phyloP scores from a whole-genome alignment of 192 early-diverging fungal species.

The Coemansia sp. region DNA sequence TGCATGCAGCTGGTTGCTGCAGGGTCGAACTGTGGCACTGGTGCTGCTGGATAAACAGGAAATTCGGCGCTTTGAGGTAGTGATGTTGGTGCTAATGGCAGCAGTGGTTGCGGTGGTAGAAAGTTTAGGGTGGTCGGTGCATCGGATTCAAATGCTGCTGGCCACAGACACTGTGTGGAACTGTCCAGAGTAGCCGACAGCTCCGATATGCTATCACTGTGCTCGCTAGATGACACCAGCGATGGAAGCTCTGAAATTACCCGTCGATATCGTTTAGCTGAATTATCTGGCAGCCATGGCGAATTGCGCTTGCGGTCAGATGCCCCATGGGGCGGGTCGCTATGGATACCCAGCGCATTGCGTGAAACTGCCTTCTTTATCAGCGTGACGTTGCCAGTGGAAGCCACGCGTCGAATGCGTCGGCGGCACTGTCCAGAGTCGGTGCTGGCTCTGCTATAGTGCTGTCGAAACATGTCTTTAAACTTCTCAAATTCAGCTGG shows the following conservation, averaged over 20 bases:
- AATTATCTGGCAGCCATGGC: background rate
- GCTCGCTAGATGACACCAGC: constrained; percentile 8
- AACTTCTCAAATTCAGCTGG: constrained; percentile 34
- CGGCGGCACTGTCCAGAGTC: constrained; percentile 27
- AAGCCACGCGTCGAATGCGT: constrained; percentile 36
- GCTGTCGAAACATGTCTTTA: constrained; percentile 29
- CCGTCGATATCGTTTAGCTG: constrained; percentile 31
- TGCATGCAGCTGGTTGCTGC: background rate
- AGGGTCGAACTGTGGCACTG: constrained; percentile 4
- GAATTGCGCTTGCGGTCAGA: constrained; percentile 28
- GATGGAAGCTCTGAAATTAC: constrained; percentile 45
- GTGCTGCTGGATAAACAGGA: background rate
- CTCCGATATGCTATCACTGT: background rate
- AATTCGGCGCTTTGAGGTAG: background rate
- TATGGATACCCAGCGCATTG: constrained; percentile 23
- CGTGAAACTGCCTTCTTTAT: constrained; percentile 6
- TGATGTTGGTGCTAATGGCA: background rate
- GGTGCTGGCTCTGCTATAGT: constrained; percentile 36
- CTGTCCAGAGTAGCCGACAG: too few relatives aligned
- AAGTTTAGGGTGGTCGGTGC: background rate
- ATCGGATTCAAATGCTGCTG: background rate
- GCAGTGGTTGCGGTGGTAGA: background rate
- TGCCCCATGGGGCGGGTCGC: background rate
- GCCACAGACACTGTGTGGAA: too few relatives aligned
- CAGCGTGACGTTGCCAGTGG: constrained; percentile 23